A percentile compares a stretch with the other conserved stretches of the same genome.
phyloP scores from a whole-genome alignment of 2,329 filamentous ascomycete species.

The Phaeophleospora eucalypticola region DNA sequence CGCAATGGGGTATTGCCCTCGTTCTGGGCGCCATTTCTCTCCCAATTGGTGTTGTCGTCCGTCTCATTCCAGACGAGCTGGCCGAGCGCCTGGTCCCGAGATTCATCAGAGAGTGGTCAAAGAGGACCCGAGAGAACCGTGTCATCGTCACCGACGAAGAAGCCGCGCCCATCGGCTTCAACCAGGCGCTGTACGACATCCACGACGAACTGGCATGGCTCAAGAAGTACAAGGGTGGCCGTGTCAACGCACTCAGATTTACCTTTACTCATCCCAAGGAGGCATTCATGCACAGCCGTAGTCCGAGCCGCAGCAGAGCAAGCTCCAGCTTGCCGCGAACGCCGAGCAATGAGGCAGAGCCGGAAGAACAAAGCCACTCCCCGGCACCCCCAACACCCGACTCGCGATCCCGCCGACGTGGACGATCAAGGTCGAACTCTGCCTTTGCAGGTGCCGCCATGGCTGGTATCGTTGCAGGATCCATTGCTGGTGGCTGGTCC shows the following conservation, averaged over 20 bases:
- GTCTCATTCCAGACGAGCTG: conserved; percentile 1
- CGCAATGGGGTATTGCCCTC: conserved; percentile 84
- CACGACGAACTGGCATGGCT: conserved; percentile 77
- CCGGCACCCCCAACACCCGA: conserved; percentile 49
- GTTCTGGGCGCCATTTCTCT: conserved; percentile 80
- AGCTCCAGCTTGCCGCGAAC: conserved; percentile 63
- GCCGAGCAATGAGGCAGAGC: conserved; percentile 54
- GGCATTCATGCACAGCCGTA: conserved; percentile 60
- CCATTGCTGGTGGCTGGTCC: conserved; percentile 68
- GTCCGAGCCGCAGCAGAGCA: conserved; percentile 57
- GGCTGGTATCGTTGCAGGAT: conserved; percentile 77
- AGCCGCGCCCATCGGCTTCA: conserved; percentile 52
- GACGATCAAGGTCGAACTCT: conserved; percentile 66
- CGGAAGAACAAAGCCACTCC: conserved; percentile 30
- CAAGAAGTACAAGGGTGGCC: conserved; percentile 74
- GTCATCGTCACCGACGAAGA: conserved; percentile 41
- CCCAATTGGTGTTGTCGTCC: conserved; percentile 65
- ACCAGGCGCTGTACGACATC: conserved; percentile 68
- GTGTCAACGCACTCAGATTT: conserved; percentile 76
- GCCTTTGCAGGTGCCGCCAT: conserved; percentile 70
- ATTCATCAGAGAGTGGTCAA: conserved; percentile 35
- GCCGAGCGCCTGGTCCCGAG: conserved; percentile 32
- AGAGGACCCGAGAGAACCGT: conserved; percentile 39
- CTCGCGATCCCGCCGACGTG: conserved; percentile 54
- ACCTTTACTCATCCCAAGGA: conserved; percentile 72